Percentiles rank a stretch among this genome's conserved stretches.
These are phyloP conservation scores for Curvularia lunata DNA, from an alignment of 2,329 filamentous ascomycete genomes.

Conservation along the genomic window DNA sequence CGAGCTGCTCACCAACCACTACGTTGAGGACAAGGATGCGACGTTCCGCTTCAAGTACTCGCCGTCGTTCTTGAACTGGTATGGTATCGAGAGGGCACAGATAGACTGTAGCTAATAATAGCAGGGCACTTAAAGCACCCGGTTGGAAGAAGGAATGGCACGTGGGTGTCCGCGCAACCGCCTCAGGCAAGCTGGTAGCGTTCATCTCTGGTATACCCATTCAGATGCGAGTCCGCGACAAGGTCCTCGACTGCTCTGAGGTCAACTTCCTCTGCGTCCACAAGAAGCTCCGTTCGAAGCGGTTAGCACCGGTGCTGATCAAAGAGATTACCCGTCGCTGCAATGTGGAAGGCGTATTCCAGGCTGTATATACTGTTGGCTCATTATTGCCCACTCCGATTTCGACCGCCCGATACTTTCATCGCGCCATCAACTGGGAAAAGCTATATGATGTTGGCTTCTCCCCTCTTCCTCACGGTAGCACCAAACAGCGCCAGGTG, in stretches of 20 bases:
- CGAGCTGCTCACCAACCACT: conserved; percentile 89
- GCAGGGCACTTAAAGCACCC: conserved; percentile 88
- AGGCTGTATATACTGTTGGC: conserved; percentile 95
- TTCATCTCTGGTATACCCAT: conserved; percentile 96
- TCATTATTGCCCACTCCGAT: conserved; percentile 90
- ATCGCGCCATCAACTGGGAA: conserved; percentile 91
- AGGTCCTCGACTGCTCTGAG: conserved; percentile 78
- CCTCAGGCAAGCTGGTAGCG: conserved; percentile 86
- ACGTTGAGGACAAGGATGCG: conserved; percentile 95
- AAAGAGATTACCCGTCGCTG: conserved; percentile 95
- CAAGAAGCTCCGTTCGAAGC: conserved; percentile 94
- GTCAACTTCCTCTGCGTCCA: conserved; percentile 99
- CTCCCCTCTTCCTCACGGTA: conserved; percentile 81
- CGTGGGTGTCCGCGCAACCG: conserved; percentile 84
- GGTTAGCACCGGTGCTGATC: conserved; percentile 91
- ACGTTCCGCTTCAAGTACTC: conserved; percentile 99
- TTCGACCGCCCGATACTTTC: conserved; percentile 93
- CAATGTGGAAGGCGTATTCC: conserved; percentile 85
- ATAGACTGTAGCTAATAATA: conserved; percentile 15
- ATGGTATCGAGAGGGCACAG: conserved; percentile 28
- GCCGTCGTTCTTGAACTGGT: conserved; percentile 86
- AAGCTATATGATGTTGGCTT: conserved; percentile 96
- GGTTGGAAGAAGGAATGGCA: conserved; percentile 96
- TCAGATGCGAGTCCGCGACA: conserved; percentile 77
- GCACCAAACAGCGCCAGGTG: conserved; percentile 84